Evolutionary conservation across 2,329 filamentous ascomycete genomes (phyloP).

Genomic region (Penicillium palitans): DNA sequence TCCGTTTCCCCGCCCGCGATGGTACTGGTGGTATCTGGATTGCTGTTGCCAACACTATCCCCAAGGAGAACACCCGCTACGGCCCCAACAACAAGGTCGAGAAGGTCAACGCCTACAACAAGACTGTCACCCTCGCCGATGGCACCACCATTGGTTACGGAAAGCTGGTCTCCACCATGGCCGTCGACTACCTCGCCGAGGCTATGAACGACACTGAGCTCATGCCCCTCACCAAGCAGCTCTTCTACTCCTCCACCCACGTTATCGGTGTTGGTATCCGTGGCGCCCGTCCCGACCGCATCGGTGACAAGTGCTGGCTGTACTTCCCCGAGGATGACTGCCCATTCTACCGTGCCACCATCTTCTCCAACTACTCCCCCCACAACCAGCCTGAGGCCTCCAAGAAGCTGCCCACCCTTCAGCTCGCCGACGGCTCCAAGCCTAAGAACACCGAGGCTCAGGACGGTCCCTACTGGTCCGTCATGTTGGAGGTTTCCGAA

Average conservation of each 20-base stretch:
- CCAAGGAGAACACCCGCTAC: slow-evolving; percentile 86
- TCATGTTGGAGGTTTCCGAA: slow-evolving; percentile 98
- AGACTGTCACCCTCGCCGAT: slow-evolving; percentile 77
- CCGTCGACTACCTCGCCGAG: slow-evolving; percentile 83
- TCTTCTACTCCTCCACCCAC: slow-evolving; percentile 97
- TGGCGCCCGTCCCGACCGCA: slow-evolving; percentile 86
- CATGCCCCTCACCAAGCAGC: slow-evolving; percentile 76
- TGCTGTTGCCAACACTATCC: slow-evolving; percentile 88
- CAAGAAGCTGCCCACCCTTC: slow-evolving; percentile 79
- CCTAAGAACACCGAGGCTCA: slow-evolving; percentile 69
- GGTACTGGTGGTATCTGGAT: slow-evolving; percentile 99
- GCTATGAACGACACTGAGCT: slow-evolving; percentile 86
- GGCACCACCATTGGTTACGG: slow-evolving; percentile 88
- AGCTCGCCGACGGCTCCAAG: slow-evolving; percentile 82
- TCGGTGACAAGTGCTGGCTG: slow-evolving; percentile 99
- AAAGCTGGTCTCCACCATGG: slow-evolving; percentile 95
- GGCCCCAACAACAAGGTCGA: slow-evolving; percentile 80
- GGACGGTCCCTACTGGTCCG: slow-evolving; percentile 97
- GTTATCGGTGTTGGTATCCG: slow-evolving; percentile 95
- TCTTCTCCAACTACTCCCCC: slow-evolving; percentile 99
- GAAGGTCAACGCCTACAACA: slow-evolving; percentile 82
- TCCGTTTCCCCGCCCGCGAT: slow-evolving; percentile 93
- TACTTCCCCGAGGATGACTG: slow-evolving; percentile 99
- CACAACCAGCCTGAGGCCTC: slow-evolving; percentile 89
- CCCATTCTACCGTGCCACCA: slow-evolving; percentile 98